Evolutionary conservation across 441 rosid species (phyloP).

Genomic region (Gossypium schwendimanii): DNA sequence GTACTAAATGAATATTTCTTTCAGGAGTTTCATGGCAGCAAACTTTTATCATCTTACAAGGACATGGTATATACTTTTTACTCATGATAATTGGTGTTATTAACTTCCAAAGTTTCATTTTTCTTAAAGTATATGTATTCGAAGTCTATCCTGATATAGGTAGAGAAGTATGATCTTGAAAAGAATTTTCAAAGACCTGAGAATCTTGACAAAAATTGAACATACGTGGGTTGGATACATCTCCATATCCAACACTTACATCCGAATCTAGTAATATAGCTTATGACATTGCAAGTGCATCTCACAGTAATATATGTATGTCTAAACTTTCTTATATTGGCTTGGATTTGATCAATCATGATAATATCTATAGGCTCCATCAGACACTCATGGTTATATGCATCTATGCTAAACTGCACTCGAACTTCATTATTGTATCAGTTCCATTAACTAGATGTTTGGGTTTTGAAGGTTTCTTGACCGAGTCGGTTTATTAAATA

Average conservation of each 20-base stretch:
- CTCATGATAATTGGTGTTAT: not conserved
- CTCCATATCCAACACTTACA: not conserved
- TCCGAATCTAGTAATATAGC: not conserved
- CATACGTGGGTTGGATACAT: not conserved
- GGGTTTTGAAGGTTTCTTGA: not conserved
- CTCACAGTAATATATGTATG: not conserved
- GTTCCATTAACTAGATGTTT: not conserved
- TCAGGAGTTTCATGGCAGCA: constrained; percentile 48
- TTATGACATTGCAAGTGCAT: not conserved
- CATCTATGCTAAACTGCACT: not conserved
- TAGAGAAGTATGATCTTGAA: not conserved
- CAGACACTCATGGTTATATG: not conserved
- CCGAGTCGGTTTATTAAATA: not conserved
- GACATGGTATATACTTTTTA: constrained; percentile 51
- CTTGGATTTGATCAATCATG: not conserved
- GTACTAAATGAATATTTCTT: constrained; percentile 5
- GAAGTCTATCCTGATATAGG: not conserved
- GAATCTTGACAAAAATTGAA: not conserved
- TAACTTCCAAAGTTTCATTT: not conserved
- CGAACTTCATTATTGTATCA: not conserved
- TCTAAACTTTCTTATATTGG: not conserved
- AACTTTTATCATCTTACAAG: constrained; percentile 59
- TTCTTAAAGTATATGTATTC: not conserved
- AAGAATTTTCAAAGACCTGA: not conserved
- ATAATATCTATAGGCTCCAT: not conserved